These are phyloP conservation scores for Boletus subparvulus DNA, from an alignment of 768 basidiomycete species.

Conservation along the genomic window DNA sequence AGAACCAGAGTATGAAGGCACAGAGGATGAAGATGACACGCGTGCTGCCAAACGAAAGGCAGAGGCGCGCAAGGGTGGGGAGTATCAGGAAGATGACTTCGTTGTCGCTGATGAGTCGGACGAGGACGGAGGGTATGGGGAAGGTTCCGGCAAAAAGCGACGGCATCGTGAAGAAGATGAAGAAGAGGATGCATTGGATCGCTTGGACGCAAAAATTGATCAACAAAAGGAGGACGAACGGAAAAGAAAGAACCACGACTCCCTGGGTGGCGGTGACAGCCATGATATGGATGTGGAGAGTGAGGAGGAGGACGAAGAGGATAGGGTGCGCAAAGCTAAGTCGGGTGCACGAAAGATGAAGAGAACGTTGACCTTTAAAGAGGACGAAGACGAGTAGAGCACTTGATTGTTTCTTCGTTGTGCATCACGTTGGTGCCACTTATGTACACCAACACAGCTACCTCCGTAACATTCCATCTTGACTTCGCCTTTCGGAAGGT, in stretches of 20 bases:
- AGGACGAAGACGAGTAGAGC: conserved; percentile 51
- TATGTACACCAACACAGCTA: conserved; percentile 29
- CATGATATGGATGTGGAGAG: conserved; percentile 74
- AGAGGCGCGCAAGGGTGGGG: conserved; percentile 53
- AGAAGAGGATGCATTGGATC: conserved; percentile 63
- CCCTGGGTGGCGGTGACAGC: conserved; percentile 36
- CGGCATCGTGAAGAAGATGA: conserved; percentile 39
- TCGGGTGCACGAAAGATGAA: conserved; percentile 52
- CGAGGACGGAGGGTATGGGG: conserved; percentile 49
- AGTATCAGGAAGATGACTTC: conserved; percentile 86
- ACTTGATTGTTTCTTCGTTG: neutral
- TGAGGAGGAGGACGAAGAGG: conserved; percentile 69
- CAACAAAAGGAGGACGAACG: conserved; percentile 54
- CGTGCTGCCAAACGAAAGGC: conserved; percentile 44
- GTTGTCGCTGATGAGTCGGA: conserved; percentile 77
- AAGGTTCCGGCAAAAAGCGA: conserved; percentile 36
- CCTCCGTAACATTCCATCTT: conserved; percentile 49
- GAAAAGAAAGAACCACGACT: conserved; percentile 39
- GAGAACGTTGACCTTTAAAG: conserved; percentile 52
- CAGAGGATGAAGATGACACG: conserved; percentile 60
- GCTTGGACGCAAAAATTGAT: conserved; percentile 65
- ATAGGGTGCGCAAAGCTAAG: conserved; percentile 58
- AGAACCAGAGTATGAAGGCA: conserved; percentile 52
- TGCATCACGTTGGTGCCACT: neutral
- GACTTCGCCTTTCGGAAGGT: conserved; percentile 58